Evolutionary conservation across 176 grass and related monocot genomes (phyloP), one percentile per base, ranked within the genome.

Genomic region (Otatea glauca): DNA sequence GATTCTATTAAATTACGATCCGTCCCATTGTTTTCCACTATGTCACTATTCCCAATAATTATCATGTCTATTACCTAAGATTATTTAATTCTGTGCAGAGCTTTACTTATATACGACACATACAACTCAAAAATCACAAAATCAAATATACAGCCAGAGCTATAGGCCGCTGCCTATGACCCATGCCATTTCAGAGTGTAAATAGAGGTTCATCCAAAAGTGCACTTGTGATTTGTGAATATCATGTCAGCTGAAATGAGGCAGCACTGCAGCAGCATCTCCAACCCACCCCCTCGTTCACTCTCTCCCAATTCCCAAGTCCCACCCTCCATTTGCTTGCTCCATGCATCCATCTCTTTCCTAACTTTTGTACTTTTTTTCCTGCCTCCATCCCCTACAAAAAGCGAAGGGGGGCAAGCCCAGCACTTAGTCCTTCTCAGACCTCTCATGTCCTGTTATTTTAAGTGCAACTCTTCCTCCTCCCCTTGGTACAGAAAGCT

Each of bases 171-270:
- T n/a, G n/a, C 7, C 4, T 21, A 17, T 9, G 35, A 14, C 68
- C 2, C 1, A 4, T 23, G 47, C 18, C 18, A 58, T 85, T 75
- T 42, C 32, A 75, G 29, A 2, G 50, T 68, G 42, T 69, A 67
- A 56, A 42, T 0, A 24, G 8, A 2, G 48, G 67, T 71, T 8
- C 51, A 54, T 81, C 9, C 42, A 3, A 5, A 42, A 61, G 84
- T 74, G 79, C 73, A 83, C 2, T 0, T 72, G 48, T n/a, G 83
- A 56, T 71, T 32, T 78, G 66, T 83, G 68, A 83, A 82, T 17
- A 74, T 81, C 76, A 69, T 92, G 78, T 92, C 78, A 92, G 90
- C 67, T 86, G 24, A 67, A 65, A 86, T 13, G 86, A 92, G 86
- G 90, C 90, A 72, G 20, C 53, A 9, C 17, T 48, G 32, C 20